These are phyloP conservation scores for Cordyceps farinosa DNA, from an alignment of 2,329 filamentous ascomycete species.

Conservation along the genomic window DNA sequence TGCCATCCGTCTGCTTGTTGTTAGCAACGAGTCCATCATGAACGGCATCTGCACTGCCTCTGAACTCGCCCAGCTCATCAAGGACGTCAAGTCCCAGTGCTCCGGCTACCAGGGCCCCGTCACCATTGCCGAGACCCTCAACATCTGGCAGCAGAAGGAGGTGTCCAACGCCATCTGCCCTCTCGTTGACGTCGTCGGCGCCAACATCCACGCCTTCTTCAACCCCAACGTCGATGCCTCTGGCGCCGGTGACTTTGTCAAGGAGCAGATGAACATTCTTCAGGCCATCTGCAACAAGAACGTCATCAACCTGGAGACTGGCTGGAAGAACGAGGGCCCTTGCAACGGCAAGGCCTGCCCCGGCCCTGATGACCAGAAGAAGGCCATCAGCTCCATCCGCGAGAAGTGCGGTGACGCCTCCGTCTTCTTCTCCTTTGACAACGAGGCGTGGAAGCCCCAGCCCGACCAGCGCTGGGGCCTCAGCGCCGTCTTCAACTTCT, in stretches of 20 bases:
- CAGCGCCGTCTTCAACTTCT: constrained; percentile 22
- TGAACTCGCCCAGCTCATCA: constrained; percentile 69
- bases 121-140: constrained; percentile 84
- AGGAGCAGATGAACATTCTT: constrained; percentile 68
- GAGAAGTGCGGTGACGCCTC: constrained; percentile 61
- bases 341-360: constrained; percentile 72
- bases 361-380: constrained; percentile 61
- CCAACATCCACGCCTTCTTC: constrained; percentile 95
- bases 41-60: constrained; percentile 62
- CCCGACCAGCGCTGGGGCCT: constrained; percentile 71
- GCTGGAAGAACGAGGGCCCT: constrained; percentile 73
- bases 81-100: constrained; percentile 62
- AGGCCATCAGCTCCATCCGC: constrained; percentile 70
- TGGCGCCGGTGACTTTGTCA: constrained; percentile 73
- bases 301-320: constrained; percentile 82
- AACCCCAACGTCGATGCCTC: constrained; percentile 62
- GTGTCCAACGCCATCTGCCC: constrained; percentile 60
- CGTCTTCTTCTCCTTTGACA: constrained; percentile 76
- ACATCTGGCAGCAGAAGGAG: constrained; percentile 66
- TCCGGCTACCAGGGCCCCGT: constrained; percentile 69
- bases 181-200: constrained; percentile 72
- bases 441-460: constrained; percentile 78
- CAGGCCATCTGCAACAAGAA: constrained; percentile 68
- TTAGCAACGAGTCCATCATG: constrained; percentile 90
- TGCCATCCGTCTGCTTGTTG: constrained; percentile 72